phyloP scores from a whole-genome alignment of 148 eudicot genomes.

The Rheum nobile region DNA sequence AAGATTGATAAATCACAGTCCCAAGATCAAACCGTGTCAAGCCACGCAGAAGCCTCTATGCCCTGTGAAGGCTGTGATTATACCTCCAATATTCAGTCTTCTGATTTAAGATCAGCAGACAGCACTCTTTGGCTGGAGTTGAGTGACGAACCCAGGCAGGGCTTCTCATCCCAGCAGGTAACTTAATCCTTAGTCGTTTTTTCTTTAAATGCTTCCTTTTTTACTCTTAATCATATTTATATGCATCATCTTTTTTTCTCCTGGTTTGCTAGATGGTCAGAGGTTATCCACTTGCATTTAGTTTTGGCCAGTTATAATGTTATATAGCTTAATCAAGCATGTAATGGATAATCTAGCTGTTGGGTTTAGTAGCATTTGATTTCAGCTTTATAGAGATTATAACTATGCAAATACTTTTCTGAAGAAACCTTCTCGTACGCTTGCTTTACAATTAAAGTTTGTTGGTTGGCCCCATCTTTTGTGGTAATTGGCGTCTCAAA shows the following conservation, averaged over 20 bases:
- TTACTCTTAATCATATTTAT: neutral
- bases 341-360: neutral
- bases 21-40: slow-evolving; percentile 11
- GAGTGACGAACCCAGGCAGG: too few species aligned
- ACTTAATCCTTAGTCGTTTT: too few species aligned
- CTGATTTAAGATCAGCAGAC: too few species aligned
- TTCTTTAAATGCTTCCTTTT: neutral
- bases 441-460: neutral
- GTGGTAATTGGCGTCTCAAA: neutral
- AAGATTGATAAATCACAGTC: slow-evolving; percentile 28
- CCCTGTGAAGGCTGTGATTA: neutral
- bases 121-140: too few species aligned
- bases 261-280: neutral
- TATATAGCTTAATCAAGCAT: neutral
- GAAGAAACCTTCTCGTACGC: neutral
- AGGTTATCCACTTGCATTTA: neutral
- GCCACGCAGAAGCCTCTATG: too few species aligned
- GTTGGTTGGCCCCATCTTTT: neutral
- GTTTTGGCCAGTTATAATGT: neutral
- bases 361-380: neutral
- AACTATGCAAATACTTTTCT: neutral
- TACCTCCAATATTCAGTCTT: slow-evolving; percentile 10
- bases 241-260: neutral
- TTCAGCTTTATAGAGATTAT: neutral
- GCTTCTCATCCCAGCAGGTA: too few species aligned